These are phyloP conservation scores for Cercospora janseana DNA, from an alignment of 2,329 filamentous ascomycete genomes.

Conservation along the genomic window DNA sequence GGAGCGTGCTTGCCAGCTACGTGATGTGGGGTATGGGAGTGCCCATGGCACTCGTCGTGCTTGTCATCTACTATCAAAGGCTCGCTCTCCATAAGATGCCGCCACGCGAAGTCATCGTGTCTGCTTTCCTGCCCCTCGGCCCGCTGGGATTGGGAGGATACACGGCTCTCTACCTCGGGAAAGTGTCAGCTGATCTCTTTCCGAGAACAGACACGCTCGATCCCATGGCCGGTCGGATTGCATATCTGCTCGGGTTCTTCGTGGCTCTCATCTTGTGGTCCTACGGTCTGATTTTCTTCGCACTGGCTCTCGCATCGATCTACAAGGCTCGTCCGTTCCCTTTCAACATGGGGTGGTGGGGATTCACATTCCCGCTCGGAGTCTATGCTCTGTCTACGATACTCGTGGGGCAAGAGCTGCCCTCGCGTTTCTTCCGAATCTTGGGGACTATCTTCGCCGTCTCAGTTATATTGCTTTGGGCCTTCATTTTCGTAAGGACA, in stretches of 20 bases:
- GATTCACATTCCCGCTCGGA: slow-evolving; percentile 58
- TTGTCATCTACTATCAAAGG: slow-evolving; percentile 69
- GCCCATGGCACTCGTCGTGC: slow-evolving; percentile 59
- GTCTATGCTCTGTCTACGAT: slow-evolving; percentile 54
- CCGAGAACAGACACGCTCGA: slow-evolving; percentile 14
- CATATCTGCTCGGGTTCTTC: slow-evolving; percentile 54
- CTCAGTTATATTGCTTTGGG: slow-evolving; percentile 55
- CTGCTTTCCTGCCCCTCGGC: slow-evolving; percentile 65
- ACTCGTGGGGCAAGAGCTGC: slow-evolving; percentile 51
- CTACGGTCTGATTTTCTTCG: slow-evolving; percentile 51
- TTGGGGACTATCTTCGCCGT: slow-evolving; percentile 55
- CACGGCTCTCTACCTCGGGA: slow-evolving; percentile 34
- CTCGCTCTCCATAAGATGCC: slow-evolving; percentile 66
- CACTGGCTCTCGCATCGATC: slow-evolving; percentile 47
- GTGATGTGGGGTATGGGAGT: slow-evolving; percentile 66
- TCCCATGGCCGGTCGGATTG: slow-evolving; percentile 49
- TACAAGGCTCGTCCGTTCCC: slow-evolving; percentile 47
- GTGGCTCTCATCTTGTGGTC: slow-evolving; percentile 57
- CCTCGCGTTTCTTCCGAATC: slow-evolving; percentile 55
- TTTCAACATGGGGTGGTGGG: slow-evolving; percentile 66
- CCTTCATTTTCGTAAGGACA: slow-evolving; percentile 29
- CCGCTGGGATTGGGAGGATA: slow-evolving; percentile 66
- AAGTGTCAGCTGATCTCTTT: slow-evolving; percentile 32
- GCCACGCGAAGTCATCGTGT: slow-evolving; percentile 65
- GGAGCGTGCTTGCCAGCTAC: slow-evolving; percentile 64